These are phyloP conservation scores for Acacia melanoxylon DNA, from an alignment of 306 rosid species.

Conservation along the genomic window DNA sequence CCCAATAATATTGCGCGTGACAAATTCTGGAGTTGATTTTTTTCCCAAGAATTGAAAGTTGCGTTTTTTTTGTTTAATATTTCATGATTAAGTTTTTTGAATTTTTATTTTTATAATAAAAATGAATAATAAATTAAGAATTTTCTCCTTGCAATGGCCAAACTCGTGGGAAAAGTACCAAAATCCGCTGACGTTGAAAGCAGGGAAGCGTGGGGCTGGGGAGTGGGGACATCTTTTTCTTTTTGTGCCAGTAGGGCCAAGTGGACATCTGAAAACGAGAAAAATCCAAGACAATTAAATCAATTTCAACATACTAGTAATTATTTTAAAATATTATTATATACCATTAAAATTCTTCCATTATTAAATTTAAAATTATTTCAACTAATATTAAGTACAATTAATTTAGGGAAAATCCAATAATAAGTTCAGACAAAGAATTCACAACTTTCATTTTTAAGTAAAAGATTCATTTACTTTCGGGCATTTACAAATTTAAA, in stretches of 20 bases:
- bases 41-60: too few relatives aligned
- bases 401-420: too few relatives aligned
- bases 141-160: neutral
- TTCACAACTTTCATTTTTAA: too few relatives aligned
- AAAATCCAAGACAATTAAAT: conserved; percentile 1
- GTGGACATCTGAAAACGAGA: conserved; percentile 18
- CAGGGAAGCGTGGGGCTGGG: conserved; percentile 6
- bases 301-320: neutral
- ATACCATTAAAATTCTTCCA: too few relatives aligned
- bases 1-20: too few relatives aligned
- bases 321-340: too few relatives aligned
- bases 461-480: too few relatives aligned
- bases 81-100: neutral
- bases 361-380: neutral
- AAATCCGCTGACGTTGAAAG: conserved; percentile 7
- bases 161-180: neutral
- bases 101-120: neutral
- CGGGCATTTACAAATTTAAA: too few relatives aligned
- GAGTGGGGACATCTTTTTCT: neutral
- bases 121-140: neutral
- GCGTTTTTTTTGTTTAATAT: neutral
- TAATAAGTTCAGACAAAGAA: too few relatives aligned
- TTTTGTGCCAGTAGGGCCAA: neutral
- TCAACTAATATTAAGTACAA: neutral
- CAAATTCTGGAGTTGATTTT: too few relatives aligned